Conservation (phyloP, 2,329 filamentous ascomycete genomes). For the Aspergillus texensis region DNA sequence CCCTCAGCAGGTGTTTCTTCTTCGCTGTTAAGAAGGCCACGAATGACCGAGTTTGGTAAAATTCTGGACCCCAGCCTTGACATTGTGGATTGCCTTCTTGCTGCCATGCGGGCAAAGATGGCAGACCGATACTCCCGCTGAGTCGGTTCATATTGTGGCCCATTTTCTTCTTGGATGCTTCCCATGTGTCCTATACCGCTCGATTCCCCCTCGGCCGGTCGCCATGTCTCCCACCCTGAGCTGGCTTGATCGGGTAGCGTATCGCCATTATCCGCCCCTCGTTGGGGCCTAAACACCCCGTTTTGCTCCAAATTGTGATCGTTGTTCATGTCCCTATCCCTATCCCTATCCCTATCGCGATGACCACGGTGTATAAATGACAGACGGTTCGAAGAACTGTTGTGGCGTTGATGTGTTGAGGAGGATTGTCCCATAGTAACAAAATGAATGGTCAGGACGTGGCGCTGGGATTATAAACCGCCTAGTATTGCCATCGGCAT, state of each 20-base stretch:
- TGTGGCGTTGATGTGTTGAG: slow-evolving; percentile 40
- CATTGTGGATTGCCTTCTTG: slow-evolving; percentile 50
- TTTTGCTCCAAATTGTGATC: slow-evolving; percentile 31
- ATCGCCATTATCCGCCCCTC: slow-evolving; percentile 19
- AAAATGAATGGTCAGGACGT: slow-evolving; percentile 20
- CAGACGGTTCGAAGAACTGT: slow-evolving; percentile 26
- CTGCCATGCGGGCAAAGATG: slow-evolving; percentile 38
- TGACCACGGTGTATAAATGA: slow-evolving; percentile 25
- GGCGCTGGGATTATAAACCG: slow-evolving; percentile 26
- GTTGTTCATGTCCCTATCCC: slow-evolving; percentile 41
- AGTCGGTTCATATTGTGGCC: slow-evolving; percentile 34
- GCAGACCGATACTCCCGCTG: slow-evolving; percentile 35
- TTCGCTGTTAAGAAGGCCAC: slow-evolving; percentile 47
- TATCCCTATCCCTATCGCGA: slow-evolving; percentile 39
- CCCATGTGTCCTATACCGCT: slow-evolving; percentile 28
- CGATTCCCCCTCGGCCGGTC: slow-evolving; percentile 21
- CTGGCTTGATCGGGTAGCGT: slow-evolving; percentile 14
- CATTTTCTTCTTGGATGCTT: slow-evolving; percentile 42
- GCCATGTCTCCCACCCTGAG: slow-evolving; percentile 21
- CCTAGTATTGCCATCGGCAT: slow-evolving; percentile 33
- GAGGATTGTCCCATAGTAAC: slow-evolving; percentile 49
- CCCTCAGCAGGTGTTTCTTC: slow-evolving; percentile 51
- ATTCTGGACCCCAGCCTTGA: slow-evolving; percentile 52
- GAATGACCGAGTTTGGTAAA: slow-evolving; percentile 49
- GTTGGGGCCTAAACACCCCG: slow-evolving; percentile 23